A percentile compares a stretch with the other conserved stretches of the same genome.
These are phyloP conservation scores for Phalaenopsis aphrodite DNA, from an alignment of 106 monocot genomes.

Conservation along the genomic window DNA sequence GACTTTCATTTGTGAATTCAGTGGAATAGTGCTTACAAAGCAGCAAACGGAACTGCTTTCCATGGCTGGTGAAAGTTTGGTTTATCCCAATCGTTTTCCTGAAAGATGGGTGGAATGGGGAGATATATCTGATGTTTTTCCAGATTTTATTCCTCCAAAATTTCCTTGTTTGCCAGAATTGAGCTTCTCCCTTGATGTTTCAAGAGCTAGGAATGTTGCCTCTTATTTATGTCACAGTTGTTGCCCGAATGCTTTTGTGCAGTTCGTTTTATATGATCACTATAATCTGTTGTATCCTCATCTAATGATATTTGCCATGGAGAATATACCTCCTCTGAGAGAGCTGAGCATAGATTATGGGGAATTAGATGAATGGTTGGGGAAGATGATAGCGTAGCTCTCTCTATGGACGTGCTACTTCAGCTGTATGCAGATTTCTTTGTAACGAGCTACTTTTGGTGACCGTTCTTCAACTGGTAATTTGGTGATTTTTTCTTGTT, in stretches of 20 bases:
- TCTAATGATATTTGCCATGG: slow-evolving; percentile 59
- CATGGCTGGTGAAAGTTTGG: slow-evolving; percentile 15
- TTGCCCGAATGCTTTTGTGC: slow-evolving; percentile 51
- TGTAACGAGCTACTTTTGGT: neutral
- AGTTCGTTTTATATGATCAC: slow-evolving; percentile 47
- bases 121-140: slow-evolving; percentile 32
- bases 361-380: slow-evolving; percentile 9
- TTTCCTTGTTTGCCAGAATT: slow-evolving; percentile 15
- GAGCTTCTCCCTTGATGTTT: slow-evolving; percentile 34
- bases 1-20: slow-evolving; percentile 43
- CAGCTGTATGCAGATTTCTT: neutral
- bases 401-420: neutral
- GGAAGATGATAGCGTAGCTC: neutral
- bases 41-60: slow-evolving; percentile 19
- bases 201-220: slow-evolving; percentile 41
- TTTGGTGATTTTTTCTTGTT: neutral
- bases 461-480: neutral
- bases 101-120: slow-evolving; percentile 56
- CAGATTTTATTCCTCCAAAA: slow-evolving; percentile 9
- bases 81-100: slow-evolving; percentile 32
- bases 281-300: slow-evolving; percentile 29
- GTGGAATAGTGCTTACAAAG: slow-evolving; percentile 30
- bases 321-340: slow-evolving; percentile 52
- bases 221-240: slow-evolving; percentile 44
- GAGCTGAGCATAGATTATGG: slow-evolving; percentile 58